phyloP scores from a whole-genome alignment of 352 stramenopile species.

The Hyaloperonospora brassicae region DNA sequence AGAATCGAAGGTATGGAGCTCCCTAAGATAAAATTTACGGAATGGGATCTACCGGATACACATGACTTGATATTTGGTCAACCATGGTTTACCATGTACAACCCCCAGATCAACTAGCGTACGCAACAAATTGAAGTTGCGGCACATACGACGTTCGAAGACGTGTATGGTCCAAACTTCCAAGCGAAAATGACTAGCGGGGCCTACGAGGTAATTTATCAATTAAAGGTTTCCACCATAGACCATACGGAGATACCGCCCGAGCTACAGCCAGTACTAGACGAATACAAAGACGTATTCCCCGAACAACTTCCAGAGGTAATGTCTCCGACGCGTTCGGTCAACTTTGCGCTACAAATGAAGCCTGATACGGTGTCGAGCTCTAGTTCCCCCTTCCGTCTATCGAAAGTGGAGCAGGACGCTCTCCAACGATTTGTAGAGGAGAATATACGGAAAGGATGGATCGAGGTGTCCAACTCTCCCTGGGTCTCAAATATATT shows the following conservation, averaged over 20 bases:
- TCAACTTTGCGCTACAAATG: conserved; percentile 19
- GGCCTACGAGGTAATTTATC: conserved; percentile 8
- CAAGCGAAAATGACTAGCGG: not conserved
- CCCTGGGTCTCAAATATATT: conserved; percentile 24
- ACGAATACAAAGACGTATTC: conserved; percentile 11
- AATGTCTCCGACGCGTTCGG: conserved; percentile 8
- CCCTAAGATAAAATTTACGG: conserved; percentile 7
- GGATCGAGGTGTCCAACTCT: conserved; percentile 22
- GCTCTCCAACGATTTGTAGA: conserved; percentile 10
- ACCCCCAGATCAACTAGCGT: conserved; percentile 10
- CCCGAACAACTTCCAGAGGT: conserved; percentile 11
- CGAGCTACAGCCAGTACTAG: conserved; percentile 1
- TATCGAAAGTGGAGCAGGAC: conserved; percentile 12
- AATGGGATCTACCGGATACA: conserved; percentile 10
- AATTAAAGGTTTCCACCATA: conserved; percentile 6
- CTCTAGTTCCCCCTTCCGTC: conserved; percentile 10
- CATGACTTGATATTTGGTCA: conserved; percentile 18
- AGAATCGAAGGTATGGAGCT: conserved; percentile 11
- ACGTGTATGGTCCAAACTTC: conserved; percentile 9
- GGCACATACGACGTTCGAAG: not conserved
- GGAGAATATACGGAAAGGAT: conserved; percentile 15
- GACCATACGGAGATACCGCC: not conserved
- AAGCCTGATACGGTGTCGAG: conserved; percentile 14
- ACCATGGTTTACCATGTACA: conserved; percentile 12
- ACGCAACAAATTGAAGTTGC: conserved; percentile 6